Percentiles rank a stretch among this genome's conserved stretches.
phyloP scores from a whole-genome alignment of 75 land plant species.

The Adiantum capillusveneris region DNA sequence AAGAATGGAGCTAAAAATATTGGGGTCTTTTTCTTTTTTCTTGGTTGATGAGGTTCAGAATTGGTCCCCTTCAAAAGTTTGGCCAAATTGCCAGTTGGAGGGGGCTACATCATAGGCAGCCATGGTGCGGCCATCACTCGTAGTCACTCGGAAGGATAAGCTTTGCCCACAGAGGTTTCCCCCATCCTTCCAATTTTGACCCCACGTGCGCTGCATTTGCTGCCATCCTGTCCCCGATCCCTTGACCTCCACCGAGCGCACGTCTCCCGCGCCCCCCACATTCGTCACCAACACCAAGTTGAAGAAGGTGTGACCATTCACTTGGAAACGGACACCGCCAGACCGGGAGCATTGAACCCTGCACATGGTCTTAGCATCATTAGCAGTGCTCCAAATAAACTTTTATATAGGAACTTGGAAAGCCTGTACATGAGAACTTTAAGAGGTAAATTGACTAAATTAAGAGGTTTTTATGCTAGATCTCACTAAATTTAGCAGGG shows the following conservation, averaged over 20 bases:
- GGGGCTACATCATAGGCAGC: conserved; percentile 17
- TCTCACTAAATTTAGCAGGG: too few relatives aligned
- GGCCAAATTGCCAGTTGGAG: conserved; percentile 26
- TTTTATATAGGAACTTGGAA: background rate
- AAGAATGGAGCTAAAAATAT: too few relatives aligned
- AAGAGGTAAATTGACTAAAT: too few relatives aligned
- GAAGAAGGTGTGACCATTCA: conserved; percentile 29
- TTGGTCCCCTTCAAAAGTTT: conserved; percentile 14
- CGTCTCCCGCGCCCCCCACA: conserved; percentile 28
- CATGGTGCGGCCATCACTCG: conserved; percentile 14
- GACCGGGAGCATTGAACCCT: conserved; percentile 17
- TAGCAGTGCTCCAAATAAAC: too few relatives aligned
- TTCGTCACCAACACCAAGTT: conserved; percentile 25
- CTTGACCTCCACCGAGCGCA: conserved; percentile 7
- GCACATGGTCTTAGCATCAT: too few relatives aligned
- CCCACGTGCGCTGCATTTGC: conserved; percentile 23
- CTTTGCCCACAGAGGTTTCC: conserved; percentile 18
- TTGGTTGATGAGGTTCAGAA: too few relatives aligned
- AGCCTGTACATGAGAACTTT: background rate
- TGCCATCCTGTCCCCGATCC: conserved; percentile 22
- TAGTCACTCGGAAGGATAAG: conserved; percentile 25
- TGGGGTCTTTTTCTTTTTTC: too few relatives aligned
- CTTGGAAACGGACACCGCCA: conserved; percentile 18
- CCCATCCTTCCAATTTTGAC: conserved; percentile 24
- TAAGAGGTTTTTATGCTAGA: background rate